phyloP scores from a whole-genome alignment of 2,329 filamentous ascomycete species.

The Xylariaceae sp. region DNA sequence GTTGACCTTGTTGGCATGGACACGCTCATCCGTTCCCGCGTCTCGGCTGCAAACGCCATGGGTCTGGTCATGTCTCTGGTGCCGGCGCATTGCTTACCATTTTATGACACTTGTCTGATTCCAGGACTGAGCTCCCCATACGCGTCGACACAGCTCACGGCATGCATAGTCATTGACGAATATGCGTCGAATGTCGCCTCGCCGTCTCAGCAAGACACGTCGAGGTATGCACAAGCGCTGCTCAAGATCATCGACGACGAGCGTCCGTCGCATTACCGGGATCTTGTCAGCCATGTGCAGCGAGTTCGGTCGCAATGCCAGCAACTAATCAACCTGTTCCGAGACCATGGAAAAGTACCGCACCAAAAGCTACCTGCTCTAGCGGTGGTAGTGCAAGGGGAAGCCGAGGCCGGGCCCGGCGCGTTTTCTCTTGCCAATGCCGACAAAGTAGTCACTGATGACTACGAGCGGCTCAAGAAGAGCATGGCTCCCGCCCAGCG shows the following conservation, averaged over 20 bases:
- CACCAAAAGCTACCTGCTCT: conserved; percentile 70
- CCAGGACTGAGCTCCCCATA: conserved; percentile 65
- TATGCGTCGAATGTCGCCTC: conserved; percentile 60
- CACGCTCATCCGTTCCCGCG: conserved; percentile 78
- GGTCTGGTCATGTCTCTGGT: conserved; percentile 76
- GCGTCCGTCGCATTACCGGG: conserved; percentile 76
- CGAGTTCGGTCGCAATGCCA: conserved; percentile 88
- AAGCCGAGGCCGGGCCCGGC: conserved; percentile 82
- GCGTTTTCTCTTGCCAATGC: conserved; percentile 86
- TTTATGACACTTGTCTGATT: conserved; percentile 60
- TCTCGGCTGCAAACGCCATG: conserved; percentile 81
- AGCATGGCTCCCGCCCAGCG: conserved; percentile 82
- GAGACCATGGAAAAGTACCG: conserved; percentile 80
- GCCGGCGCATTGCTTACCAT: conserved; percentile 56
- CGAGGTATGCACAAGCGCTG: conserved; percentile 59
- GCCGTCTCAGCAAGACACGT: conserved; percentile 42
- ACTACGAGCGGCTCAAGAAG: conserved; percentile 86
- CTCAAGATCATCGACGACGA: conserved; percentile 75
- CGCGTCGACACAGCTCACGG: conserved; percentile 80
- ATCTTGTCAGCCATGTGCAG: conserved; percentile 84
- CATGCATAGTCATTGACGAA: conserved; percentile 81
- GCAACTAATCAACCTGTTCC: conserved; percentile 83
- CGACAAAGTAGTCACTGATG: conserved; percentile 77
- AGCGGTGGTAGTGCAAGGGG: conserved; percentile 89
- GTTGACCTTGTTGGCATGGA: conserved; percentile 91